Percentiles rank a stretch among this genome's conserved stretches.
Evolutionary conservation across 257 asterid genomes (phyloP).

Genomic region (Perilla frutescens): DNA sequence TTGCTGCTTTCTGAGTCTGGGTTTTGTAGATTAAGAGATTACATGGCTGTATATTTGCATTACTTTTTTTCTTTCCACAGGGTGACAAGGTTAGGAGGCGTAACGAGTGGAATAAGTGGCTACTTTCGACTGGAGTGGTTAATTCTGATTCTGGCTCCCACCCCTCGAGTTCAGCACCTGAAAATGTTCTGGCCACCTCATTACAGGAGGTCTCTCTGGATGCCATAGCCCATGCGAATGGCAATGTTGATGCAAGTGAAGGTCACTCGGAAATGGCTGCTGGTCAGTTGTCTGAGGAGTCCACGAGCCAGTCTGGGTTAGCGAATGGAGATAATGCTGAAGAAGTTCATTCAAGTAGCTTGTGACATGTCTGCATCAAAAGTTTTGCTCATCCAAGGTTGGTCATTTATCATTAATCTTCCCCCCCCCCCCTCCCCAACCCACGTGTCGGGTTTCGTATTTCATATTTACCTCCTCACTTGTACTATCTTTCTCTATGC

Average conservation of each 20-base stretch:
- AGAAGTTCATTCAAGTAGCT: slow-evolving; percentile 40
- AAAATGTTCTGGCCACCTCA: slow-evolving; percentile 45
- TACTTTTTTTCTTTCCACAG: slow-evolving; percentile 33
- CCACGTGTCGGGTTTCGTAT: not conserved
- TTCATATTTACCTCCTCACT: slow-evolving; percentile 1
- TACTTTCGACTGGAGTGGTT: slow-evolving; percentile 32
- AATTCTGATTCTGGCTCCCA: slow-evolving; percentile 44
- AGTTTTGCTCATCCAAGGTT: slow-evolving; percentile 45
- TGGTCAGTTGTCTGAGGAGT: slow-evolving; percentile 28
- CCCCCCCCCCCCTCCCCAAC: no score
- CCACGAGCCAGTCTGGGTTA: slow-evolving; percentile 33
- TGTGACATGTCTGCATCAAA: slow-evolving; percentile 29
- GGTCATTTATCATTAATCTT: not conserved
- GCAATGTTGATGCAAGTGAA: slow-evolving; percentile 25
- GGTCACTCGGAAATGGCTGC: slow-evolving; percentile 28
- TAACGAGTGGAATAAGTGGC: slow-evolving; percentile 72
- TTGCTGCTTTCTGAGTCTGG: not conserved
- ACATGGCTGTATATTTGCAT: slow-evolving; percentile 18
- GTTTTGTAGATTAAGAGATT: not conserved
- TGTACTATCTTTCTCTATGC: slow-evolving; percentile 37
- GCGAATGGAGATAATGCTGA: slow-evolving; percentile 44
- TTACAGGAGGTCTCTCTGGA: slow-evolving; percentile 47
- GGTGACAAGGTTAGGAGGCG: slow-evolving; percentile 79
- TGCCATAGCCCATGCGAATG: slow-evolving; percentile 36
- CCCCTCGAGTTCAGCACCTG: slow-evolving; percentile 44